Base-by-base conservation (phyloP, 441 rosid genomes). In the Brassica hybrid region DNA sequence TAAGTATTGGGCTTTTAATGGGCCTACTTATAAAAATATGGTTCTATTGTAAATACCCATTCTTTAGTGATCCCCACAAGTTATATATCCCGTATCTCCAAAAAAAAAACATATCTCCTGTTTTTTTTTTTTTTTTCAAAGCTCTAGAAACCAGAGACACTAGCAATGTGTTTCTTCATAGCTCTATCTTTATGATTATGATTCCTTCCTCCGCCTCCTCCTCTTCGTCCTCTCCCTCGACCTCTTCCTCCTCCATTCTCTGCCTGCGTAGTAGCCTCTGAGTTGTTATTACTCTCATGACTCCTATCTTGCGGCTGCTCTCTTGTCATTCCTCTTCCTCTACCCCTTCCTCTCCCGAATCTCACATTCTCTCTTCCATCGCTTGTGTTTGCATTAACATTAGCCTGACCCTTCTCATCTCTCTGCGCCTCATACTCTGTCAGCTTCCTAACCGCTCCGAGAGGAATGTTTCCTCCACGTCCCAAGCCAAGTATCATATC, bases 381-480 rank as follows among this genome's bases (percentile, higher is more conserved):
- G 16, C 19, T 76, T 63, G 79, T 81, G 6, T 79, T 71, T 18
- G 45, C 66, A 12, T 50, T 81, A 38, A 23, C 50, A 71, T 81
- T 81, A 17, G 86, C 18, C 59, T 79, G 83, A 9, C 77, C 67
- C 45, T 79, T 86, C 2, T 71, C 77, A 60, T 76, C 80, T 66
- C 65, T 60, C 79, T 79, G 83, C 64, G 79, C 90, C 67, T 85
- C 78, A 64, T 84, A 77, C 82, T 94, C 96, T 12, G 48, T 78
- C 82, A 89, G 83, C 83, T 85, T 90, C 80, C 80, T 90, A 19
- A 80, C 86, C 10, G 97, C 93, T 11, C 98, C 97, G 2, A 84
- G 72, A 21, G 98, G 99, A 75, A 85, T 71, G 80, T 96, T 96
- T 66, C 99, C 98, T 69, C 99, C 99, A 0, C 90, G 91, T 34